These are phyloP conservation scores for Metarhizium humberi DNA, from an alignment of 2,329 filamentous ascomycete species.

Conservation along the genomic window DNA sequence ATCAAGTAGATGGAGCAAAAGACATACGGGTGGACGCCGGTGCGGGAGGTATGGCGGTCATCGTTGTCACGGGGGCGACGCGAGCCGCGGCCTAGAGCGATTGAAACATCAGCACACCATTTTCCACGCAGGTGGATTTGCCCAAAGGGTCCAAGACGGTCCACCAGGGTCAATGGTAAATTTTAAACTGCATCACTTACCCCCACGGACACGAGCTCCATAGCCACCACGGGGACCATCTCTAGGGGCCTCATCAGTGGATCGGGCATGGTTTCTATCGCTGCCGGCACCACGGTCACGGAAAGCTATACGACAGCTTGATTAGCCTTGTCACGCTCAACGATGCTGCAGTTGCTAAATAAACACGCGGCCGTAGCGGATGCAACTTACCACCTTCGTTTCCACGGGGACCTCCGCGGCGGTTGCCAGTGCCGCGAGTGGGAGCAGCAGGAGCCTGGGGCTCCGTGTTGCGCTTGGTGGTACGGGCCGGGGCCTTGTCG, in stretches of 20 bases:
- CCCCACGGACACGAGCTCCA: constrained; percentile 53
- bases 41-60: constrained; percentile 44
- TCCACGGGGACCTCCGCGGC: constrained; percentile 54
- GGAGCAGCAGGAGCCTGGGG: constrained; percentile 61
- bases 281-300: constrained; percentile 77
- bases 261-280: constrained; percentile 72
- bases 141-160: background rate
- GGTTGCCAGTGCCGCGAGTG: constrained; percentile 33
- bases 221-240: constrained; percentile 51
- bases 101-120: background rate
- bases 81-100: constrained; percentile 41
- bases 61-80: constrained; percentile 43
- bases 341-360: background rate
- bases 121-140: background rate
- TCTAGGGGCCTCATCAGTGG: constrained; percentile 58
- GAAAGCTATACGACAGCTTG: constrained; percentile 52
- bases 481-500: constrained; percentile 70
- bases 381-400: constrained; percentile 73
- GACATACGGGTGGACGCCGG: constrained; percentile 35
- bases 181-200: constrained; percentile 27
- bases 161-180: background rate
- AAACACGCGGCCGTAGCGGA: background rate
- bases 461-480: constrained; percentile 76
- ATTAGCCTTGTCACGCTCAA: background rate
- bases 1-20: background rate